These are phyloP conservation scores for Aspergillus sp. DNA, from an alignment of 2,329 filamentous ascomycete species.

Conservation along the genomic window DNA sequence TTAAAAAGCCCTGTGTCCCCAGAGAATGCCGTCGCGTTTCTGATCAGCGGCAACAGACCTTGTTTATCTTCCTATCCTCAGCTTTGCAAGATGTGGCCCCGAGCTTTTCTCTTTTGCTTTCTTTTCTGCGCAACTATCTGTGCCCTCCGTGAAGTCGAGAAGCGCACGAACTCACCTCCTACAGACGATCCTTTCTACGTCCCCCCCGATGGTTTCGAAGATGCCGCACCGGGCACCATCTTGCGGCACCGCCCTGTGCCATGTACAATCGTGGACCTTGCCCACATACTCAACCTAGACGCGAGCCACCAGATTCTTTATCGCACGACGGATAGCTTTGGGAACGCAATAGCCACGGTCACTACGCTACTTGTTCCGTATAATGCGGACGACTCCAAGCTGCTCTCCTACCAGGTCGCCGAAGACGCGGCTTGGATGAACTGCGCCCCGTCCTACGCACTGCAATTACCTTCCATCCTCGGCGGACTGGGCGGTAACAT, in stretches of 20 bases:
- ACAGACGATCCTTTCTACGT: constrained; percentile 23
- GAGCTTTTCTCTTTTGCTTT: too few relatives aligned
- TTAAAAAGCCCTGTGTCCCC: too few relatives aligned
- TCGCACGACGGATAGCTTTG: constrained; percentile 29
- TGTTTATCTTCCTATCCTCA: too few relatives aligned
- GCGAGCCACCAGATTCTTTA: constrained; percentile 31
- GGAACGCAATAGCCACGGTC: constrained; percentile 29
- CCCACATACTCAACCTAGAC: constrained; percentile 14
- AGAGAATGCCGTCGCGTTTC: too few relatives aligned
- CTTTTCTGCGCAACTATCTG: too few relatives aligned
- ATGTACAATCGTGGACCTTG: constrained; percentile 13
- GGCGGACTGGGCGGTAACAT: constrained; percentile 24
- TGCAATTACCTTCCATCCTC: constrained; percentile 25
- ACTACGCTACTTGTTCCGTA: constrained; percentile 32
- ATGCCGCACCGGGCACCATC: constrained; percentile 16
- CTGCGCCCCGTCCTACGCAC: constrained; percentile 18
- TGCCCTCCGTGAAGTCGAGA: too few relatives aligned
- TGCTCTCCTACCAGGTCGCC: constrained; percentile 37
- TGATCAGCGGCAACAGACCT: too few relatives aligned
- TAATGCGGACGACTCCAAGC: constrained; percentile 18
- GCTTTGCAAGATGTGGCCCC: too few relatives aligned
- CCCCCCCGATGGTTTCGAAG: constrained; percentile 19
- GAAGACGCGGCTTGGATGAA: constrained; percentile 19
- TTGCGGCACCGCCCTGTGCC: constrained; percentile 16
- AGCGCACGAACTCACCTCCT: too few relatives aligned